Base-by-base conservation (phyloP, 2,329 filamentous ascomycete genomes). In the Alternaria atra region DNA sequence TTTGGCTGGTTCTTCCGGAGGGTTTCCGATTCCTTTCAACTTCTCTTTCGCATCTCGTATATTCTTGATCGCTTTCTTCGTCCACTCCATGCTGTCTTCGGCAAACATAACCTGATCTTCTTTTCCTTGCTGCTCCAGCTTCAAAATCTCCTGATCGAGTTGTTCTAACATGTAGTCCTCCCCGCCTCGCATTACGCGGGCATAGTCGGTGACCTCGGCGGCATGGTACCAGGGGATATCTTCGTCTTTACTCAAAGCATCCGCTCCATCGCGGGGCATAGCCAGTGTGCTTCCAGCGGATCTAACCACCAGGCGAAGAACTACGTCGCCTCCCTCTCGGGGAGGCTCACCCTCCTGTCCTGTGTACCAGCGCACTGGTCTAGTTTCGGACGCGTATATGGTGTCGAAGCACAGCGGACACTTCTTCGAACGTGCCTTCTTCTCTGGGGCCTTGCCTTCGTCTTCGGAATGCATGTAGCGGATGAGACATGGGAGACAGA, bases 371-470 rank as follows among this genome's bases (percentile, higher is more conserved):
- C 94, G 87, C 23, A 97, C 94, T 1, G 95, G 93, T 50, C 92
- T 86, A 23, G 91, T 92, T 65, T 99, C 95, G 8, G 92, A 90
- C n/a, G 94, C 85, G 75, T 95, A 97, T n/a, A 99, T 88, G 48
- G 87, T 89, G 77, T 99, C 95, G 82, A 92, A 95, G 77, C 95
- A 99, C 34, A 99, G 94, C 0, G 95, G 94, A 70, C 95, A 99
- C 77, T 97, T 97, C 82, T 97, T 97, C 87, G 92, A 97, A 55
- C 91, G 86, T 30, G 90, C 84, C 70, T 87, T 90, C 80, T 90
- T 94, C 64, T 90, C 89, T 0, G 85, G 84, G 2, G 82, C 67
- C 9, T 86, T 82, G 8, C 81, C 80, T 34, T 91, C 90, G 58
- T 91, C 90, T 25, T 86, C 88, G 7, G 93, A 91, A 71, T 97